A percentile compares a stretch with the other conserved stretches of the same genome.
These are phyloP conservation scores for Manihot esculenta DNA, from an alignment of 441 rosid species.

Conservation along the genomic window DNA sequence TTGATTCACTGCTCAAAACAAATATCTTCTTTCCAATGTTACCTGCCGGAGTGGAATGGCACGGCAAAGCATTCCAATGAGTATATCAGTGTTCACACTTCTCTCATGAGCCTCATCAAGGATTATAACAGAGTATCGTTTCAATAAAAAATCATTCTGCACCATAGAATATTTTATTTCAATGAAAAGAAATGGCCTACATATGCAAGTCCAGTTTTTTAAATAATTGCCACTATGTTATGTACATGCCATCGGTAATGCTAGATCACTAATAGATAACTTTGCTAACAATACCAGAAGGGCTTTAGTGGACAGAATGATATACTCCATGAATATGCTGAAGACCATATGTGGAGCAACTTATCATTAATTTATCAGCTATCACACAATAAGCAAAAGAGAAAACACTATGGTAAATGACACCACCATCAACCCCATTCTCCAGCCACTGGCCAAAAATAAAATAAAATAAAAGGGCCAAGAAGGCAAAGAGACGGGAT, in stretches of 20 bases:
- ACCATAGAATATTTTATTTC: constrained; percentile 19
- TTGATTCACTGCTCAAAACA: constrained; percentile 51
- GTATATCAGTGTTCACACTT: constrained; percentile 93
- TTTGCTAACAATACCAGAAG: constrained; percentile 4
- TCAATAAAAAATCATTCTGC: constrained; percentile 79
- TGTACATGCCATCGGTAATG: neutral
- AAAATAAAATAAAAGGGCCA: neutral
- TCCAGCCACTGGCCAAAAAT: neutral
- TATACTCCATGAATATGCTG: neutral
- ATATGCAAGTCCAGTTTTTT: neutral
- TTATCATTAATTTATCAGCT: neutral
- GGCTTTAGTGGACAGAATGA: neutral
- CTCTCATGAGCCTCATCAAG: constrained; percentile 98
- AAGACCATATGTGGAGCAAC: neutral
- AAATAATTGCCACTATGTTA: neutral
- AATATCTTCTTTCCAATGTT: constrained; percentile 20
- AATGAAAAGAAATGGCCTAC: constrained; percentile 10
- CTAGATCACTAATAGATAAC: constrained; percentile 1
- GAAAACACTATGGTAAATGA: neutral
- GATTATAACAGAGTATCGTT: constrained; percentile 77
- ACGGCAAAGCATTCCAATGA: constrained; percentile 92
- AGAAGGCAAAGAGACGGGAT: neutral
- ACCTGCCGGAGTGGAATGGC: constrained; percentile 74
- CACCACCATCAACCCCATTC: neutral
- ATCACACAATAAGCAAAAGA: neutral